Percentiles rank a stretch among this genome's conserved stretches.
phyloP scores from a whole-genome alignment of 2,329 filamentous ascomycete genomes.

The Emmonsia crescens region DNA sequence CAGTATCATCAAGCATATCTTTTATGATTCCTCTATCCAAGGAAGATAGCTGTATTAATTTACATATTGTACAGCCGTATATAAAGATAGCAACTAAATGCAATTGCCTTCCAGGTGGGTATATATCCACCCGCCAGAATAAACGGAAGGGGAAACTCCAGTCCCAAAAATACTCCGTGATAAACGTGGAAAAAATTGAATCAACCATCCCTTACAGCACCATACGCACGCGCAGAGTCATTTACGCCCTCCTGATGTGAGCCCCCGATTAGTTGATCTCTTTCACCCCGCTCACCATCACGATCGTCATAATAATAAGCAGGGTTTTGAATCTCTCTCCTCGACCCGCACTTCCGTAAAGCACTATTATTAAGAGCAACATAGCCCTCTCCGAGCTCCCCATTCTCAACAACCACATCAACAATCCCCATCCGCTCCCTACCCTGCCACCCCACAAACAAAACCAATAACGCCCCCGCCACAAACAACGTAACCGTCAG shows the following conservation, averaged over 20 bases:
- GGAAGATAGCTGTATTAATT: not conserved
- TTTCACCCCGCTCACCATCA: not conserved
- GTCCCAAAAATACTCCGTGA: too few species aligned
- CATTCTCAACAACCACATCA: constrained; percentile 4
- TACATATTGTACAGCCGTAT: not conserved
- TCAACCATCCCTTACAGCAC: not conserved
- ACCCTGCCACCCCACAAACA: constrained; percentile 48
- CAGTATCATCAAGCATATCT: not conserved
- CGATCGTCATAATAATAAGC: not conserved
- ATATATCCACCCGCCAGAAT: not conserved
- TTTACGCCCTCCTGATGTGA: not conserved
- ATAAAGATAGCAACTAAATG: not conserved
- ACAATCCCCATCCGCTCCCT: constrained; percentile 4
- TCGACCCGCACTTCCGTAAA: not conserved
- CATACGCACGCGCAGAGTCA: not conserved
- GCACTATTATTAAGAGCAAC: constrained; percentile 1
- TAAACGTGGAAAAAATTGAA: not conserved
- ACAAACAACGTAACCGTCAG: constrained; percentile 52
- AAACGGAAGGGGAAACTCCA: not conserved
- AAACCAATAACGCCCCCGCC: constrained; percentile 55
- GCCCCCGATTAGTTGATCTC: not conserved
- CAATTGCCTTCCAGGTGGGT: not conserved
- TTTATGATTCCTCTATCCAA: not conserved
- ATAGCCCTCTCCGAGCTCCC: constrained; percentile 7
- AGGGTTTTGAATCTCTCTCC: not conserved